A percentile compares a stretch with the other conserved stretches of the same genome.
Conservation (phyloP, 139 green algal species). For the Coelastrella sp. region DNA sequence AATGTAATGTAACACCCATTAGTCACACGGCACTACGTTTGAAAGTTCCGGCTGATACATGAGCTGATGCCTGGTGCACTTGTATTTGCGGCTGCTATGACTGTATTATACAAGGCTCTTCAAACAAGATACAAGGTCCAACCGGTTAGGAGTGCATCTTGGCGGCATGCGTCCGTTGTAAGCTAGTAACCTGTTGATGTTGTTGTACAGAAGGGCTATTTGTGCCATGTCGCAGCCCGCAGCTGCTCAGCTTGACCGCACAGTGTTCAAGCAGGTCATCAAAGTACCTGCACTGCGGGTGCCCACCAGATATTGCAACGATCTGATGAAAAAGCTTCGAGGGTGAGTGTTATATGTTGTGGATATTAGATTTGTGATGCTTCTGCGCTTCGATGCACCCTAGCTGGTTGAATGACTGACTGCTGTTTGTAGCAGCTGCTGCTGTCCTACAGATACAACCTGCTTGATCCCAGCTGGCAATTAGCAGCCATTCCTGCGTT, state of each 20-base stretch:
- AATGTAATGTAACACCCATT: no score
- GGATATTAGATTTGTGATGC: not conserved
- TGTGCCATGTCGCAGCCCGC: conserved; percentile 6
- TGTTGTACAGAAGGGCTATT: not conserved
- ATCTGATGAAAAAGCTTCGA: conserved; percentile 67
- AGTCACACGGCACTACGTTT: no score
- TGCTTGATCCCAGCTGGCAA: not conserved
- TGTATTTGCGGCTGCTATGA: no score
- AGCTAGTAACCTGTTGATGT: not conserved
- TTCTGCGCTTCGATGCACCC: not conserved
- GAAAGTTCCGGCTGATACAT: no score
- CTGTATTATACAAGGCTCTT: no score
- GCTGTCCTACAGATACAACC: not conserved
- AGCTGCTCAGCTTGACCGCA: conserved; percentile 47
- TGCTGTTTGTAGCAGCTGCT: not conserved
- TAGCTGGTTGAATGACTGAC: not conserved
- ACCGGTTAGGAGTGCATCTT: not conserved
- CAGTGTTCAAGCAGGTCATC: conserved; percentile 59
- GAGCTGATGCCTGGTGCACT: no score
- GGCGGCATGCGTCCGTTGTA: not conserved
- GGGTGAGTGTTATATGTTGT: conserved; percentile 36
- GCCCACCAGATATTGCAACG: conserved; percentile 61
- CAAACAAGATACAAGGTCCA: no score
- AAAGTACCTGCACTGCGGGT: conserved; percentile 69
- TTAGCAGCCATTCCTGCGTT: not conserved